Conservation (phyloP, 164 flowering plant genomes). For the Umbilicus rupestris region DNA sequence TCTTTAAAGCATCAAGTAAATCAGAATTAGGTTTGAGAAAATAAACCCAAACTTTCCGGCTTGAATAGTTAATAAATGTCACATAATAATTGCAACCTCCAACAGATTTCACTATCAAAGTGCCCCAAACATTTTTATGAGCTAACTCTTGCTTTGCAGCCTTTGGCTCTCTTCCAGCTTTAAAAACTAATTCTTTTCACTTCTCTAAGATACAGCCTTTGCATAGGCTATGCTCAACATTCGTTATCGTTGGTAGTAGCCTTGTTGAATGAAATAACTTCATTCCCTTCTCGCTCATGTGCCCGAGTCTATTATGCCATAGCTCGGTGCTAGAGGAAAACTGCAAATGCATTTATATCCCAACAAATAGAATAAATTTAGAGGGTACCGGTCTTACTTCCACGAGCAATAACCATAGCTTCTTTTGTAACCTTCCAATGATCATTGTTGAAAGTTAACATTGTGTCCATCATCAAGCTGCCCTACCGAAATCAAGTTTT, state of each 20-base stretch:
- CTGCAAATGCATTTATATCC: not conserved
- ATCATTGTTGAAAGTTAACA: not conserved
- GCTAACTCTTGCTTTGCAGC: not conserved
- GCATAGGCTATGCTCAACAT: not conserved
- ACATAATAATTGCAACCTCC: not conserved
- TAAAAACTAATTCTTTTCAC: not conserved
- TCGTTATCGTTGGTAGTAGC: not conserved
- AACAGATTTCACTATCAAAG: not conserved
- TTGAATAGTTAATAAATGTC: not conserved
- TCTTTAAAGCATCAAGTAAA: not conserved
- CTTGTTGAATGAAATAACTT: not conserved
- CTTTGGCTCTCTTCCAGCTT: not conserved
- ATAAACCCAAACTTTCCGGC: not conserved
- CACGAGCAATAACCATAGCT: not conserved
- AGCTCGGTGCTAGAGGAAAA: not conserved
- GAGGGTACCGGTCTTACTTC: not conserved
- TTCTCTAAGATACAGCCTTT: not conserved
- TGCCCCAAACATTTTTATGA: not conserved
- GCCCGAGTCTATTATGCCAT: not conserved
- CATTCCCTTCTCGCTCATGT: constrained; percentile 9
- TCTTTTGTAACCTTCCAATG: not conserved
- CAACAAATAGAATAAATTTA: not conserved
- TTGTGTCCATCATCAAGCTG: not conserved
- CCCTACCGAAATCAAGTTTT: not conserved
- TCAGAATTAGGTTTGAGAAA: not conserved